These are phyloP conservation scores for Cucurbitaria berberidis DNA, from an alignment of 2,329 filamentous ascomycete species.

Conservation along the genomic window DNA sequence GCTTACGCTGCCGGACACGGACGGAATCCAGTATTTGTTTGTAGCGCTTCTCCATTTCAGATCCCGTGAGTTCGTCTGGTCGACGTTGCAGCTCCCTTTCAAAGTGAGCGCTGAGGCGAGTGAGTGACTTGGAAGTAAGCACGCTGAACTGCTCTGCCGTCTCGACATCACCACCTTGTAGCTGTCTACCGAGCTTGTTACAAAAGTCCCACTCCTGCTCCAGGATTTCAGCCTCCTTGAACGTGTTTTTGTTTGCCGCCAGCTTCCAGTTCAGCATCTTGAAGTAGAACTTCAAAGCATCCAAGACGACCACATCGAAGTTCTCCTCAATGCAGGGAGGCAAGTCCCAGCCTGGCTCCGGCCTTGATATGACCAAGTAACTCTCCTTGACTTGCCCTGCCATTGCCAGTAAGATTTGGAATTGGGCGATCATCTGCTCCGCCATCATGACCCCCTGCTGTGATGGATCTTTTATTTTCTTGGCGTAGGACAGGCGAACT, in stretches of 20 bases:
- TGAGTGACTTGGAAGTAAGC: slow-evolving; percentile 89
- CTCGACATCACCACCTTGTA: slow-evolving; percentile 94
- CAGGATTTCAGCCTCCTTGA: slow-evolving; percentile 96
- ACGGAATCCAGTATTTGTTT: slow-evolving; percentile 95
- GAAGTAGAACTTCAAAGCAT: slow-evolving; percentile 97
- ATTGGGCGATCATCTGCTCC: slow-evolving; percentile 97
- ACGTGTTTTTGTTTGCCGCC: slow-evolving; percentile 96
- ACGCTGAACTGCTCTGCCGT: slow-evolving; percentile 97
- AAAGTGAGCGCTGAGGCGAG: slow-evolving; percentile 86
- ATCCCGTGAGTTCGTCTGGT: slow-evolving; percentile 76
- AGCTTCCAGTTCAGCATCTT: slow-evolving; percentile 98
- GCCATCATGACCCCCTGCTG: slow-evolving; percentile 93
- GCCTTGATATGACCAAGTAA: slow-evolving; percentile 81
- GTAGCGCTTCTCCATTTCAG: slow-evolving; percentile 96
- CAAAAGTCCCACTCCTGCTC: slow-evolving; percentile 99
- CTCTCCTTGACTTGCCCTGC: slow-evolving; percentile 92
- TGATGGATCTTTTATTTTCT: slow-evolving; percentile 92
- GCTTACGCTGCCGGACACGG: slow-evolving; percentile 91
- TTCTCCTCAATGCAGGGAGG: slow-evolving; percentile 96
- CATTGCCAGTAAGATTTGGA: slow-evolving; percentile 89
- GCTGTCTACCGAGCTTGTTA: slow-evolving; percentile 86
- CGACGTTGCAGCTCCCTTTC: slow-evolving; percentile 87
- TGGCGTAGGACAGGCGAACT: slow-evolving; percentile 87
- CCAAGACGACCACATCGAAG: slow-evolving; percentile 89
- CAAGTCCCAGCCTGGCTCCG: slow-evolving; percentile 91